phyloP scores from a whole-genome alignment of 176 grass and related monocot genomes.

The Oryza nivara region DNA sequence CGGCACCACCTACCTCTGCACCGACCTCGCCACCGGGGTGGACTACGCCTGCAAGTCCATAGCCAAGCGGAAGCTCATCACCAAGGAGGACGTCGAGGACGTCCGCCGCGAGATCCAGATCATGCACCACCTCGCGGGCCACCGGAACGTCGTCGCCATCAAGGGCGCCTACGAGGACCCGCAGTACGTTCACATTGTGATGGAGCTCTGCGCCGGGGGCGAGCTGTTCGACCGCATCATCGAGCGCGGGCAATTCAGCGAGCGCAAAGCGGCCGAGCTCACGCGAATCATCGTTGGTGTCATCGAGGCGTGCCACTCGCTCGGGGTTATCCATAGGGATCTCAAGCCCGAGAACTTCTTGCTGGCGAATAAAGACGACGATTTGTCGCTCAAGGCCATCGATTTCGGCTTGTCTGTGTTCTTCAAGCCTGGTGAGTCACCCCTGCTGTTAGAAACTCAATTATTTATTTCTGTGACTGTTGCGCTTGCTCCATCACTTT shows the following conservation, averaged over 20 bases:
- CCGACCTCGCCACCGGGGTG: slow-evolving; percentile 63
- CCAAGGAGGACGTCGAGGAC: slow-evolving; percentile 90
- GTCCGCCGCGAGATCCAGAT: slow-evolving; percentile 99
- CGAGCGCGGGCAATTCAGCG: slow-evolving; percentile 90
- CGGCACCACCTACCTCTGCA: slow-evolving; percentile 94
- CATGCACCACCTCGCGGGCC: slow-evolving; percentile 94
- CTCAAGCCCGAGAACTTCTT: slow-evolving; percentile 98
- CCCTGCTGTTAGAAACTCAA: not conserved
- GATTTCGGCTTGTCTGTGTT: slow-evolving; percentile 98
- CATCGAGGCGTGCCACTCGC: slow-evolving; percentile 92
- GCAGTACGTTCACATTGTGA: slow-evolving; percentile 85
- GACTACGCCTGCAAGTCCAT: slow-evolving; percentile 94
- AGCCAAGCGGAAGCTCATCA: slow-evolving; percentile 90
- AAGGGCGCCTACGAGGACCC: slow-evolving; percentile 92
- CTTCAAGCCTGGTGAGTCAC: slow-evolving; percentile 87
- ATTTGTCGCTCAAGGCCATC: slow-evolving; percentile 86
- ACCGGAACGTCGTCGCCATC: slow-evolving; percentile 88
- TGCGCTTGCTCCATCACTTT: not conserved
- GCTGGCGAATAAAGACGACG: slow-evolving; percentile 74
- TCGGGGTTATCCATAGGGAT: slow-evolving; percentile 96
- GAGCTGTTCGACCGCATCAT: slow-evolving; percentile 98
- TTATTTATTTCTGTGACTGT: not conserved
- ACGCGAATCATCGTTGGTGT: slow-evolving; percentile 87
- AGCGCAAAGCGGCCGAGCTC: slow-evolving; percentile 92
- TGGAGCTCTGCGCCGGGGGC: slow-evolving; percentile 92